Conservation (phyloP, 73 alveolate species). For the Symbiodinium natans region DNA sequence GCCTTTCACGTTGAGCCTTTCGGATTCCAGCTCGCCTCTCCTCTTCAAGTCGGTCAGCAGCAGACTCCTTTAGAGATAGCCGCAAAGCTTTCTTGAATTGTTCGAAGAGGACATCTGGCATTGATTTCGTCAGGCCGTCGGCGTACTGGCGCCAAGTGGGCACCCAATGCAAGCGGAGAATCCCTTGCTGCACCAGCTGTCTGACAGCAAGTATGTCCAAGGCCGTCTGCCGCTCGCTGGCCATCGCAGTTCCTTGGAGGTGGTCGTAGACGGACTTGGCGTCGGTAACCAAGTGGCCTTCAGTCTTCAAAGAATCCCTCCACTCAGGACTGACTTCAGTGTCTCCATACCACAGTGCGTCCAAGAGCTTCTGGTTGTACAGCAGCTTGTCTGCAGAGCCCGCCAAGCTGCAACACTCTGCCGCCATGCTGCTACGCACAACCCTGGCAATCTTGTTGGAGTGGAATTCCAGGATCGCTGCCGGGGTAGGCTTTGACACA, state of each 20-base stretch:
- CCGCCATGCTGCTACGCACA: conserved; percentile 5
- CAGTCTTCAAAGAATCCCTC: background rate
- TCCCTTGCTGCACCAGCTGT: background rate
- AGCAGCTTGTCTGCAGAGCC: background rate
- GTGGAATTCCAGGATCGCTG: background rate
- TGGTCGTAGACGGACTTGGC: conserved; percentile 17
- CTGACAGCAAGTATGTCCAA: background rate
- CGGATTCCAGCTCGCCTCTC: background rate
- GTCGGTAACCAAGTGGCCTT: background rate
- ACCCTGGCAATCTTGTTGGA: background rate
- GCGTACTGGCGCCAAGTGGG: background rate
- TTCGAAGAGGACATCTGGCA: background rate
- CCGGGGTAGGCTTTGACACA: background rate
- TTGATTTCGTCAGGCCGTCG: background rate
- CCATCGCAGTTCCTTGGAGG: background rate
- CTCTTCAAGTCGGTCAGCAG: background rate
- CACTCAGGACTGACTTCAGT: background rate
- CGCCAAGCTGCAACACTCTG: background rate
- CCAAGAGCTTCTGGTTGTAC: background rate
- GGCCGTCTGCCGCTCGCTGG: background rate
- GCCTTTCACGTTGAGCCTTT: background rate
- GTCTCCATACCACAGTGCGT: background rate
- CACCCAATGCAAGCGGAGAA: background rate
- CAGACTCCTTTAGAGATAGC: background rate
- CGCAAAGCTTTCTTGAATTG: background rate